Evolutionary conservation across 164 flowering plant genomes (phyloP).

Genomic region (Houttuynia cordata): DNA sequence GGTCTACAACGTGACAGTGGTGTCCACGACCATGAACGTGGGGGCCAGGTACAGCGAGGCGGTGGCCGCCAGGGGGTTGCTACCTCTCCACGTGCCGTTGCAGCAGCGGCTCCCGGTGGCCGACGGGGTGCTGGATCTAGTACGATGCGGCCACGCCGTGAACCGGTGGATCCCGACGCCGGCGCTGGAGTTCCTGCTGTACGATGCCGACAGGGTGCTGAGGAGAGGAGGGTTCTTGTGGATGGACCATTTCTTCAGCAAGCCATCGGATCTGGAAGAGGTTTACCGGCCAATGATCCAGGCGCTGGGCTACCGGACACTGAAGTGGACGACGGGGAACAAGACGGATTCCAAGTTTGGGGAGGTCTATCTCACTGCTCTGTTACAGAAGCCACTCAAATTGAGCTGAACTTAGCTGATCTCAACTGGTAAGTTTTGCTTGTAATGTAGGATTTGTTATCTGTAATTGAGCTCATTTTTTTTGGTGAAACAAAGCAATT

Average conservation of each 20-base stretch:
- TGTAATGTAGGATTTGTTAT: too few species aligned
- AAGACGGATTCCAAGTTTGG: conserved; percentile 77
- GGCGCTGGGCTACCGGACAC: conserved; percentile 76
- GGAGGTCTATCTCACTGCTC: conserved; percentile 84
- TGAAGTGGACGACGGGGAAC: conserved; percentile 69
- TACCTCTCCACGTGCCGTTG: conserved; percentile 75
- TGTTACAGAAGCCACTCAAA: conserved; percentile 54
- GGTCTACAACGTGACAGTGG: conserved; percentile 50
- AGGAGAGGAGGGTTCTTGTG: conserved; percentile 81
- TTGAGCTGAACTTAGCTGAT: too few species aligned
- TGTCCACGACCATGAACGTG: conserved; percentile 79
- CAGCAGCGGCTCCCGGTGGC: conserved; percentile 90
- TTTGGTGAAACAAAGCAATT: too few species aligned
- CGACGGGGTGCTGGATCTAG: conserved; percentile 78
- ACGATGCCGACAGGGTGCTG: conserved; percentile 77
- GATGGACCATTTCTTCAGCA: conserved; percentile 83
- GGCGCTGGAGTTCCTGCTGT: conserved; percentile 67
- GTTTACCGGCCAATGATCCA: conserved; percentile 58
- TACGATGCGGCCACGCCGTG: conserved; percentile 72
- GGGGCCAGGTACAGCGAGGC: conserved; percentile 69
- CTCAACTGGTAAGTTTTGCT: too few species aligned
- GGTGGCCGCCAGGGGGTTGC: conserved; percentile 62
- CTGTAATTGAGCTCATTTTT: too few species aligned
- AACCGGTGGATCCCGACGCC: conserved; percentile 81
- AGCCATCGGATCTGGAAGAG: conserved; percentile 55